Evolutionary conservation across 2,329 filamentous ascomycete species (phyloP), one percentile per base, ranked within the genome.

Genomic region (Trichoderma koningiopsis): DNA sequence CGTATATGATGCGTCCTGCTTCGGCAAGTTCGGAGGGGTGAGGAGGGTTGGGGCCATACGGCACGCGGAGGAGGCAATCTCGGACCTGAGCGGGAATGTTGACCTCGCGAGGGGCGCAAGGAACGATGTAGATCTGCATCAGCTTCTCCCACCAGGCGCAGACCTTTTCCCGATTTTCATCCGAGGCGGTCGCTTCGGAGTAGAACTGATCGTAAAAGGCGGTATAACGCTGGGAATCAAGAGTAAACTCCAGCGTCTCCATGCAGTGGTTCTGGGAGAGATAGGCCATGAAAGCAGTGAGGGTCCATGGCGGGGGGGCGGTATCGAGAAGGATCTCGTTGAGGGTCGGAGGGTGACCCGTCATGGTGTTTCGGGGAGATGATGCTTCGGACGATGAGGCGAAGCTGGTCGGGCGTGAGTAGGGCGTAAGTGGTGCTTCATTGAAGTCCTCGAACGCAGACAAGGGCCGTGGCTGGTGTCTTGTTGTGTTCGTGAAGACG

Each of bases 181-280:
- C 75, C 0, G 75, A 79, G 76, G 76, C 83, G 69, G 74, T 79
- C 10, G 74, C 69, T 70, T 83, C 81, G 56, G 76, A 73, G 22
- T 80, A 76, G 47, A 83, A 78, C 70, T 86, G 81, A 29, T 79
- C 76, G 73, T 87, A 83, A 68, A 88, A 87, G 69, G 88, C 82
- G 64, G 89, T 87, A 78, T 98, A 99, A 71, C 93, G 88, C 69
- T 94, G 92, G 27, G 95, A 92, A 78, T 97, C 96, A 85, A 97
- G 91, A 52, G 94, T 97, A 79, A 99, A 99, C 78, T 98, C 96
- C 49, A 99, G 85, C 1, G 94, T 97, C 80, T 99, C 96, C 72
- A 98, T 84, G 78, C 96, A 99, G 81, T 98, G 95, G 76, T 98
- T 98, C 77, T 97, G 94, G 0, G 95, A 97, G 4, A 98, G 86